Evolutionary conservation across 306 rosid genomes (phyloP).

Genomic region (Pyrus betulifolia): DNA sequence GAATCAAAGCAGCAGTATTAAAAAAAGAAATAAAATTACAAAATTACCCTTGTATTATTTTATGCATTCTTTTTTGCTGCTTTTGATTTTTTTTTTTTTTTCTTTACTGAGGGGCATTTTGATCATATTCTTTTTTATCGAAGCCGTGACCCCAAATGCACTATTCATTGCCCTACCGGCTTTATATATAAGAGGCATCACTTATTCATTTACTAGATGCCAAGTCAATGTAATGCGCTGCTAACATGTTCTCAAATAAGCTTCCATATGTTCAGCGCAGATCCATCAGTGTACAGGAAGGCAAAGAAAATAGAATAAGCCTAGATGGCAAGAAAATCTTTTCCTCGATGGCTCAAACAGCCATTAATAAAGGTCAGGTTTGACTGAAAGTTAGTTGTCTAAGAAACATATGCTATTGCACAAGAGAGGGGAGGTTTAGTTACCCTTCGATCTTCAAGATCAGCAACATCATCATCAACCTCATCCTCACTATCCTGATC

Average conservation of each 20-base stretch:
- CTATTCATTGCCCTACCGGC: too few species aligned
- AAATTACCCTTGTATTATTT: too few species aligned
- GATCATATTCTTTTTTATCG: too few species aligned
- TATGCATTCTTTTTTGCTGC: too few species aligned
- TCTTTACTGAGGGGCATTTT: too few species aligned
- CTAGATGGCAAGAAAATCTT: neutral
- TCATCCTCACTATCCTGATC: slow-evolving; percentile 84
- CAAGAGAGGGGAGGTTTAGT: neutral
- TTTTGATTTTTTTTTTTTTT: too few species aligned
- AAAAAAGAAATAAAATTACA: too few species aligned
- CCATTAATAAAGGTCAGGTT: neutral
- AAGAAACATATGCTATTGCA: neutral
- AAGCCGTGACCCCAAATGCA: too few species aligned
- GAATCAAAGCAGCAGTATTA: too few species aligned
- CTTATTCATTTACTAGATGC: neutral
- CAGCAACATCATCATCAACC: slow-evolving; percentile 65
- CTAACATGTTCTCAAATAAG: neutral
- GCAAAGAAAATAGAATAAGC: neutral
- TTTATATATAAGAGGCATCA: neutral
- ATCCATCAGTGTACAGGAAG: neutral
- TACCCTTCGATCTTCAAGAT: slow-evolving; percentile 69
- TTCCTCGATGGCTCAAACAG: neutral
- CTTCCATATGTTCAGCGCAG: neutral
- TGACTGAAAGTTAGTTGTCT: slow-evolving; percentile 7
- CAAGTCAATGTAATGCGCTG: neutral